Percentiles rank a stretch among this genome's conserved stretches.
Evolutionary conservation across 495 filamentous ascomycete species (phyloP).

Genomic region (Xylaria sp.): DNA sequence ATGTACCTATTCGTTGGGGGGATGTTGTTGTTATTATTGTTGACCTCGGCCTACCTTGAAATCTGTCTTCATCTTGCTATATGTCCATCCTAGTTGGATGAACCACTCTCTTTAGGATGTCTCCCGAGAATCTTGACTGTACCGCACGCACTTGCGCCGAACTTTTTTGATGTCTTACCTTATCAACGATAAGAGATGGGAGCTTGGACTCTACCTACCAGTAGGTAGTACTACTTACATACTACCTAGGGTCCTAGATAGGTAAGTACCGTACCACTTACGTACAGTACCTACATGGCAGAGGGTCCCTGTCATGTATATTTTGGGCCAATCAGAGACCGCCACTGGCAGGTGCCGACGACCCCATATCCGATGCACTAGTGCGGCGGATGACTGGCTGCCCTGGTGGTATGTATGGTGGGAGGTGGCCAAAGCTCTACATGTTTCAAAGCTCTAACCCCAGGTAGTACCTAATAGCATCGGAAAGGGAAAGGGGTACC

Average conservation of each 20-base stretch:
- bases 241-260: neutral
- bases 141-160: slow-evolving; percentile 19
- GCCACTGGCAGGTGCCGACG: neutral
- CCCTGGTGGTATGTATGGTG: too few species aligned
- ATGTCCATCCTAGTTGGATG: slow-evolving; percentile 19
- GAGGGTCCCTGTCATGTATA: neutral
- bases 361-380: neutral
- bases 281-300: neutral
- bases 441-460: slow-evolving; percentile 36
- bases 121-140: slow-evolving; percentile 2
- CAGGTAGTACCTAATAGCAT: neutral
- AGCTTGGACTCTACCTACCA: neutral
- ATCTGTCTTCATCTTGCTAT: slow-evolving; percentile 86
- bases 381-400: neutral
- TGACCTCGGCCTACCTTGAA: slow-evolving; percentile 69
- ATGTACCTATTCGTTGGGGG: neutral
- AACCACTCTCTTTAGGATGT: neutral
- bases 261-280: neutral
- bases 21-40: too few species aligned
- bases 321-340: neutral
- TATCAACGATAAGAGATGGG: slow-evolving; percentile 42
- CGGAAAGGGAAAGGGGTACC: slow-evolving; percentile 5
- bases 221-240: too few species aligned
- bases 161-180: slow-evolving; percentile 43
- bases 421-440: slow-evolving; percentile 39